Evolutionary conservation across 2,329 filamentous ascomycete species (phyloP).

Genomic region (Verticillium albo-atrum): DNA sequence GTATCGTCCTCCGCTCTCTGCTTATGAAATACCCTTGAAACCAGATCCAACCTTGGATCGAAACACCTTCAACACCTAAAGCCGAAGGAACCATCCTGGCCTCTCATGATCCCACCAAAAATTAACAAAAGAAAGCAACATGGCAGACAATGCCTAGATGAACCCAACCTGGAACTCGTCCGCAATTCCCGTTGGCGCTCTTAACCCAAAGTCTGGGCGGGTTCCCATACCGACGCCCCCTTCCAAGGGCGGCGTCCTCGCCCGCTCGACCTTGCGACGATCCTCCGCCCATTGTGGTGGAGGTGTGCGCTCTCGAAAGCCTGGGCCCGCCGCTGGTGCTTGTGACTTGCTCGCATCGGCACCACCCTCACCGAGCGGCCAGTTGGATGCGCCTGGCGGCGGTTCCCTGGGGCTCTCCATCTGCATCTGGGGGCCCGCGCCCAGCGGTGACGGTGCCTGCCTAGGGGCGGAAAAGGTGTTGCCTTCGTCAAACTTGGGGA

Average conservation of each 20-base stretch:
- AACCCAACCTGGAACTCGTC: constrained; percentile 13
- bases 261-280: background rate
- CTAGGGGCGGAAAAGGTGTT: background rate
- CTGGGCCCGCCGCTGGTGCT: background rate
- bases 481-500: background rate
- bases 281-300: background rate
- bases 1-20: background rate
- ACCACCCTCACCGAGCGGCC: background rate
- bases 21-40: background rate
- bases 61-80: background rate
- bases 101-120: background rate
- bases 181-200: constrained; percentile 12
- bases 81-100: background rate
- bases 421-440: background rate
- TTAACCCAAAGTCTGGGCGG: constrained; percentile 10
- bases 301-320: background rate
- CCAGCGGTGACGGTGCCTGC: background rate
- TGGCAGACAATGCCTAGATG: constrained; percentile 3
- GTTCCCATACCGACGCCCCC: background rate
- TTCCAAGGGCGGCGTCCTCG: background rate
- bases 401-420: background rate
- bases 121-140: background rate
- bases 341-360: background rate
- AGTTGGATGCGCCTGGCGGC: background rate
- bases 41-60: background rate